These are phyloP conservation scores for Breynia disticha DNA, from an alignment of 441 rosid genomes.

Conservation along the genomic window DNA sequence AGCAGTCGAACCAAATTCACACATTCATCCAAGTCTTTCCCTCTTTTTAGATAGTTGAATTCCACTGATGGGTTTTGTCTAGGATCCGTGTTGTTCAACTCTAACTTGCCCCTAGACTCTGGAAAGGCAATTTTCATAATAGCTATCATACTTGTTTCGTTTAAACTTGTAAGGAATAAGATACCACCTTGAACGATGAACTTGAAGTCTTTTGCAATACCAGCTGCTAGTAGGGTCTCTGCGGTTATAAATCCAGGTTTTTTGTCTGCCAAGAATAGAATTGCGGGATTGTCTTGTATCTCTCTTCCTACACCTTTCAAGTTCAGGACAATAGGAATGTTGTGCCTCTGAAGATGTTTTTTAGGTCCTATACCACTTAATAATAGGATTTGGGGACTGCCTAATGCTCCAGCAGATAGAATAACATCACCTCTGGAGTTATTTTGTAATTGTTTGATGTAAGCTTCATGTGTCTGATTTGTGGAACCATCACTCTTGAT, in stretches of 20 bases:
- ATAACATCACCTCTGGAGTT: slow-evolving; percentile 43
- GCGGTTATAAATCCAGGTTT: slow-evolving; percentile 33
- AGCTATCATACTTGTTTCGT: slow-evolving; percentile 43
- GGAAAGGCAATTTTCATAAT: slow-evolving; percentile 62
- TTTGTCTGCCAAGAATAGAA: slow-evolving; percentile 34
- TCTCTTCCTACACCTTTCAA: slow-evolving; percentile 37
- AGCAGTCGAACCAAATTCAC: too few species aligned
- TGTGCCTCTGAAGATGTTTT: slow-evolving; percentile 33
- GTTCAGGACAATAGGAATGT: slow-evolving; percentile 32
- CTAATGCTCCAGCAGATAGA: slow-evolving; percentile 65
- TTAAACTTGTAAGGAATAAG: slow-evolving; percentile 35
- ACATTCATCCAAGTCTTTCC: too few species aligned
- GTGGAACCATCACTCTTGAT: slow-evolving; percentile 38
- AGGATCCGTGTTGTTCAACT: slow-evolving; percentile 35
- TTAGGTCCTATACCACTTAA: slow-evolving; percentile 64
- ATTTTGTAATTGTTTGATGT: slow-evolving; percentile 32
- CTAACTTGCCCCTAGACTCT: slow-evolving; percentile 48
- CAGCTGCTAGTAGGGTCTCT: slow-evolving; percentile 59
- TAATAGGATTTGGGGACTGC: slow-evolving; percentile 67
- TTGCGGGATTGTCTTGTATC: slow-evolving; percentile 57
- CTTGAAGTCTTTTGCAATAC: slow-evolving; percentile 44
- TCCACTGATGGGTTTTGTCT: slow-evolving; percentile 52
- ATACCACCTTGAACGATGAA: slow-evolving; percentile 50
- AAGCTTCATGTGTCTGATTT: slow-evolving; percentile 35
- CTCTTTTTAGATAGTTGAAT: slow-evolving; percentile 52